Conservation (phyloP, 768 basidiomycete species). For the Amanita rubescens region DNA sequence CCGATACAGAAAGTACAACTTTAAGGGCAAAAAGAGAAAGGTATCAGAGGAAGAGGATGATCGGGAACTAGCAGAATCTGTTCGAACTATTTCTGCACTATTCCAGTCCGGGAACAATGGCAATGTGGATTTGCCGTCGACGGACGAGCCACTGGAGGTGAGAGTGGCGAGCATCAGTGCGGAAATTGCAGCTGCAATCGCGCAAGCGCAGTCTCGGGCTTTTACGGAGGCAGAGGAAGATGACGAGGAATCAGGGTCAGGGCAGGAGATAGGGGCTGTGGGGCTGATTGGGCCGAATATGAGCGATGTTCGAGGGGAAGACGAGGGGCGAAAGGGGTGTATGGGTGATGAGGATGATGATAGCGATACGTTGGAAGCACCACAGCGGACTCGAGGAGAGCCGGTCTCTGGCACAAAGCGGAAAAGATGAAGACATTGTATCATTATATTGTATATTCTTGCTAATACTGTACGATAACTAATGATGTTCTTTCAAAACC, state of each 20-base stretch:
- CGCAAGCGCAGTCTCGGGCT: conserved; percentile 59
- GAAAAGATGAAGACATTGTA: conserved; percentile 43
- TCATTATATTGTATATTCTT: conserved; percentile 8
- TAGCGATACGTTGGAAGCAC: conserved; percentile 67
- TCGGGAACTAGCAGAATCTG: conserved; percentile 60
- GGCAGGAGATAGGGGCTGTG: conserved; percentile 39
- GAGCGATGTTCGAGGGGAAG: conserved; percentile 48
- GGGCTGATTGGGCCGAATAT: conserved; percentile 53
- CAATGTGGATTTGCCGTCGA: conserved; percentile 20
- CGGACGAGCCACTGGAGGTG: conserved; percentile 47
- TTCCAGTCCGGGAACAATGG: conserved; percentile 43
- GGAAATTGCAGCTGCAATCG: conserved; percentile 75
- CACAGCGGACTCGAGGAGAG: conserved; percentile 52
- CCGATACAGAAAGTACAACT: conserved; percentile 60
- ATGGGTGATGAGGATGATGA: conserved; percentile 69
- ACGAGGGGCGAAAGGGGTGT: not conserved
- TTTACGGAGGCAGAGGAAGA: conserved; percentile 51
- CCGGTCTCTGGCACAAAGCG: conserved; percentile 50
- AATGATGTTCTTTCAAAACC: too few species aligned
- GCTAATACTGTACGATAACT: too few species aligned
- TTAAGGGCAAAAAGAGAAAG: conserved; percentile 66
- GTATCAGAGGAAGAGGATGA: conserved; percentile 47
- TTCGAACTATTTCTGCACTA: conserved; percentile 67
- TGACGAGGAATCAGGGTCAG: conserved; percentile 42
- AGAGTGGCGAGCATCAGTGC: conserved; percentile 74